Evolutionary conservation across 192 early-diverging fungal species (phyloP), one percentile per base, ranked within the genome.

Genomic region (Linnemannia hyalina): DNA sequence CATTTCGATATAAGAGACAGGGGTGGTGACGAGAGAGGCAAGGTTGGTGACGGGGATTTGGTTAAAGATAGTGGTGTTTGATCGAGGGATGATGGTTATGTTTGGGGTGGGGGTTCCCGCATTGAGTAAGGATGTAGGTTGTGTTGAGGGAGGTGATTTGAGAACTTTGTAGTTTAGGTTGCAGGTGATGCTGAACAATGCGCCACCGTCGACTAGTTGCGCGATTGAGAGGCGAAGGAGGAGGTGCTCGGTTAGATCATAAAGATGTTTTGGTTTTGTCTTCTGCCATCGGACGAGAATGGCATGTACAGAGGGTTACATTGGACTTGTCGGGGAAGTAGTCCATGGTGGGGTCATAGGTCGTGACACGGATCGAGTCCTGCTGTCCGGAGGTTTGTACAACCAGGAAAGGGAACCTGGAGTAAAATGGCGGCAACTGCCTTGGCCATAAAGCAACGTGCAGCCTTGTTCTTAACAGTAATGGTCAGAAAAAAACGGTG

Each of bases 81-180:
- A 72, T 3, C 4, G 57, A 10, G 57, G 57, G 70, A 90, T 80
- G 32, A 90, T 60, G 44, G 82, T 78, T 29, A 88, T 80, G 15
- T 55, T 29, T 36, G 93, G 91, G 10, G 74, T 60, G 18, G 93
- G 91, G 32, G 94, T 94, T 73, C 94, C 94, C 0, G 81, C 94
- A 96, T 82, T 95, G 95, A 71, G 93, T 92, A 49, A 95, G 90
- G n/a, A 92, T 90, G 78, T 93, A 95, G 36, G 85, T 90, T 40
- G 90, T 89, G 55, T 91, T 90, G 32, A 88, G 82, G 68, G 73
- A 72, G 26, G 47, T 90, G 87, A 94, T 94, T 82, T 88, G 16
- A 95, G 88, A 47, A 93, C 78, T 86, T 96, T 96, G 88, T 93
- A 92, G 74, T 92, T 93, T 16, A 91, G 88, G 38, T 89, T 79